These are phyloP conservation scores for Madurella fahalii DNA, from an alignment of 2,329 filamentous ascomycete species.

Conservation along the genomic window DNA sequence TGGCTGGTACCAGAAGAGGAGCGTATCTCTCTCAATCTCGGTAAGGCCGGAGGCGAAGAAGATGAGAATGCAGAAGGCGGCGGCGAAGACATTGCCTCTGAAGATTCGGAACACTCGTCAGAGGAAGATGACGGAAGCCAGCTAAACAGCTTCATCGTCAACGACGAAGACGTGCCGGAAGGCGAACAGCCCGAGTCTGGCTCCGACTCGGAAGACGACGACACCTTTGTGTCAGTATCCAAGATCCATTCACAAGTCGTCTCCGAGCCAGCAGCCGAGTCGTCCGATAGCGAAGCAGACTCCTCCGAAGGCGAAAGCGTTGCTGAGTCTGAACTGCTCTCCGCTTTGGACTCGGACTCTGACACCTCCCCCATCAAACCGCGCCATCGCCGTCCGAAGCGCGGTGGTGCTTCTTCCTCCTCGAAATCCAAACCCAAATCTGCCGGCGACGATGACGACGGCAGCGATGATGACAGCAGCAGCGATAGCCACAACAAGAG, in stretches of 20 bases:
- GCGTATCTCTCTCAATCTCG: slow-evolving; percentile 56
- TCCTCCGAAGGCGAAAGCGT: slow-evolving; percentile 31
- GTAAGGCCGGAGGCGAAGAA: slow-evolving; percentile 76
- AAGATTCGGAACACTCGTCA: slow-evolving; percentile 60
- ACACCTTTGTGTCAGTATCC: slow-evolving; percentile 36
- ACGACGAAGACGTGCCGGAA: slow-evolving; percentile 42
- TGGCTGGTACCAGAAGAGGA: slow-evolving; percentile 75
- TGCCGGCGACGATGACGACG: neutral
- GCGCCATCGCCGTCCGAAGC: neutral
- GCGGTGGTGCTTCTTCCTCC: neutral
- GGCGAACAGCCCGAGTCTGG: slow-evolving; percentile 18
- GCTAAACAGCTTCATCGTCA: slow-evolving; percentile 52
- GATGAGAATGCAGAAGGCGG: slow-evolving; percentile 86
- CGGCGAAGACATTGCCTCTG: slow-evolving; percentile 70
- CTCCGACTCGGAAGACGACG: slow-evolving; percentile 31
- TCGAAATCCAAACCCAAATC: slow-evolving; percentile 27
- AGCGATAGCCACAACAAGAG: slow-evolving; percentile 42
- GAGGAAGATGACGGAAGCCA: slow-evolving; percentile 53
- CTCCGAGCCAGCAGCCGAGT: slow-evolving; percentile 31
- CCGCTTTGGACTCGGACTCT: slow-evolving; percentile 16
- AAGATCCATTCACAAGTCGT: slow-evolving; percentile 33
- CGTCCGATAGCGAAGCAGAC: slow-evolving; percentile 30
- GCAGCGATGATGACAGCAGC: slow-evolving; percentile 24
- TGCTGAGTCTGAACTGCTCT: slow-evolving; percentile 21
- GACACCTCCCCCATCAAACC: slow-evolving; percentile 23